Evolutionary conservation across 345 rosid genomes (phyloP), one percentile per base, ranked within the genome.

Genomic region (Gossypioides kirkii): DNA sequence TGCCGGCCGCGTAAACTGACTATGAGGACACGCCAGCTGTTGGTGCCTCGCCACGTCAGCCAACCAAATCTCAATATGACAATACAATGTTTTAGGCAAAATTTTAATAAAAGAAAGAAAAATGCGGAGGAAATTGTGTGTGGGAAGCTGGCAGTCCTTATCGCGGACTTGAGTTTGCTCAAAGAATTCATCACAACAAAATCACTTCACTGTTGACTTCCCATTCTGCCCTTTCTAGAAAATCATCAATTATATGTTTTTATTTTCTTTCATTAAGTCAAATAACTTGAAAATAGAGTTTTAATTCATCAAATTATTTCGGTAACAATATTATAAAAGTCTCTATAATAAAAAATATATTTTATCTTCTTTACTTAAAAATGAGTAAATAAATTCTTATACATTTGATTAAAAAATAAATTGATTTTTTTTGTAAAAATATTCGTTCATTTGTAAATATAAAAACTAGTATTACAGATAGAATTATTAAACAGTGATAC

Each of bases 401-500:
- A 32, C 5, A 0, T 5, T 32, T 4, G 0, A 4, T 32, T 32
- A 32, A 32, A 1, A 1, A 32, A 0, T 32, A 32, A 5, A 5
- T 5, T 32, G 4, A 5, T 32, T 32, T 32, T 32, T 32, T 32
- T 0, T 32, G 0, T 32, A 32, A 5, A 32, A 5, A 32, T 32
- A 32, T 32, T 32, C 0, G 5, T 32, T 32, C 1, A 23, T 23
- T 23, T 32, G n/a, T n/a, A n/a, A n/a, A n/a, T n/a, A n/a, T n/a
- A 32, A 32, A 32, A 32, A 5, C 0, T 32, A 32, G 1, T 2
- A 0, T 32, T 4, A 32, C 0, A 0, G 7, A 32, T 32, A 0
- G 1, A 32, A 32, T 0, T 4, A 32, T 32, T 1, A 32, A 32
- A 32, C n/a, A n/a, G n/a, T n/a, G n/a, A n/a, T n/a, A n/a, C n/a